Evolutionary conservation across 2,329 filamentous ascomycete genomes (phyloP).

Genomic region (Falciphora oryzae): DNA sequence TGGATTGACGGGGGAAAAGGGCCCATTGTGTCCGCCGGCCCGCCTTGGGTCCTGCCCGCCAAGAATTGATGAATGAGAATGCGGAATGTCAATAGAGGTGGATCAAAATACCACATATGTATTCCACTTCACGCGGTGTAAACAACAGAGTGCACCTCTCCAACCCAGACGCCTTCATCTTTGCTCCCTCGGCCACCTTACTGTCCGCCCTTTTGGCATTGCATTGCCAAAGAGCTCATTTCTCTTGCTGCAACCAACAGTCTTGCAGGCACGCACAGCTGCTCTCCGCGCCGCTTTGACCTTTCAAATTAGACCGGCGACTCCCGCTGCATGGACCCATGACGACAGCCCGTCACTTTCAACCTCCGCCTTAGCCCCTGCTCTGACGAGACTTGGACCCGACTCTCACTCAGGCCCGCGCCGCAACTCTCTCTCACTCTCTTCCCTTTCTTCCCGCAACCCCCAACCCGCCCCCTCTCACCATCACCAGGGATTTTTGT

Average conservation of each 20-base stretch:
- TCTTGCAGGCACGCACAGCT: not conserved
- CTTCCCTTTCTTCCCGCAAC: not conserved
- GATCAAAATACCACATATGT: not conserved
- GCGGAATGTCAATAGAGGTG: not conserved
- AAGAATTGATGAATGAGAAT: too few species aligned
- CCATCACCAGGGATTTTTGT: not conserved
- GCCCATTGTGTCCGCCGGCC: too few species aligned
- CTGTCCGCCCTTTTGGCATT: not conserved
- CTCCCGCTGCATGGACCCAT: not conserved
- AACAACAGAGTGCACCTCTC: not conserved
- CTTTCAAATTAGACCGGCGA: not conserved
- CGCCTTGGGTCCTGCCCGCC: too few species aligned
- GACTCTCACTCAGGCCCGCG: not conserved
- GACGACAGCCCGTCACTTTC: constrained; percentile 2
- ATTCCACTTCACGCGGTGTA: not conserved
- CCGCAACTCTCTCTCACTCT: not conserved
- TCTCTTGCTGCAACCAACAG: not conserved
- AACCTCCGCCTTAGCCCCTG: not conserved
- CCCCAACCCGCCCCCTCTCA: constrained; percentile 1
- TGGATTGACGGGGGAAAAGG: too few species aligned
- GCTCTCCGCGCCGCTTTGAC: constrained; percentile 4
- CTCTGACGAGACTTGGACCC: not conserved
- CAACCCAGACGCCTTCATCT: not conserved
- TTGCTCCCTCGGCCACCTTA: not conserved
- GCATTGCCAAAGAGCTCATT: not conserved